A percentile compares a stretch with the other conserved stretches of the same genome.
These are phyloP conservation scores for Flueggea neowawraea DNA, from an alignment of 441 rosid species.

Conservation along the genomic window DNA sequence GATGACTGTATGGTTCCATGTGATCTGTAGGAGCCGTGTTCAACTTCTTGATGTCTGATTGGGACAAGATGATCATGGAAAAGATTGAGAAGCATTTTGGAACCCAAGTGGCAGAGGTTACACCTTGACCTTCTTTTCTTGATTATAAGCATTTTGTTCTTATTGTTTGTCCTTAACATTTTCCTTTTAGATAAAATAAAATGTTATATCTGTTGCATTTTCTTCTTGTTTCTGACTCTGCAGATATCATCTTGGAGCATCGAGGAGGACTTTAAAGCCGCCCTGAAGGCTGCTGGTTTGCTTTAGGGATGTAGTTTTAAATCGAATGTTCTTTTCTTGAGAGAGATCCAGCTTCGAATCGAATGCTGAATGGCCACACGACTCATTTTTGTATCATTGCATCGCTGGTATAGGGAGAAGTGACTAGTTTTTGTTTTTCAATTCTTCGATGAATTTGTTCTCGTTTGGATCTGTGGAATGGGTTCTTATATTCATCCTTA, in stretches of 20 bases:
- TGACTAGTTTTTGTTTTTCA: too few species aligned
- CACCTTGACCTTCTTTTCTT: background rate
- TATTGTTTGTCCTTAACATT: too few species aligned
- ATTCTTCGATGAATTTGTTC: too few species aligned
- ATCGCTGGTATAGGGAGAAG: too few species aligned
- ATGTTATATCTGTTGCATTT: background rate
- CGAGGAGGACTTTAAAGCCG: conserved; percentile 57
- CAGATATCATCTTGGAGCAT: conserved; percentile 68
- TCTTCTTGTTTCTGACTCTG: conserved; percentile 3
- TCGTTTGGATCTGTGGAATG: too few species aligned
- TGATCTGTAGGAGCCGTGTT: conserved; percentile 79
- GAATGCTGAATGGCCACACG: too few species aligned
- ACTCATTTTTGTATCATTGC: too few species aligned
- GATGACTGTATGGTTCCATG: background rate
- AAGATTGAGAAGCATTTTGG: conserved; percentile 74
- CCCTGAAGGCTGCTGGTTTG: conserved; percentile 69
- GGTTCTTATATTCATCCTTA: too few species aligned
- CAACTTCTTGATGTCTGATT: conserved; percentile 51
- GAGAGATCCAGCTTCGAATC: too few species aligned
- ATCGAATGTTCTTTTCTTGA: background rate
- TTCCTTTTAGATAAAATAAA: too few species aligned
- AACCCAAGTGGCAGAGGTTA: conserved; percentile 52
- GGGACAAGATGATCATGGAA: conserved; percentile 51
- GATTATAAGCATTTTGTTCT: background rate
- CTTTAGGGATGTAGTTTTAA: conserved; percentile 12